Conservation (phyloP, 352 stramenopile genomes). For the Phytophthora brassicae region DNA sequence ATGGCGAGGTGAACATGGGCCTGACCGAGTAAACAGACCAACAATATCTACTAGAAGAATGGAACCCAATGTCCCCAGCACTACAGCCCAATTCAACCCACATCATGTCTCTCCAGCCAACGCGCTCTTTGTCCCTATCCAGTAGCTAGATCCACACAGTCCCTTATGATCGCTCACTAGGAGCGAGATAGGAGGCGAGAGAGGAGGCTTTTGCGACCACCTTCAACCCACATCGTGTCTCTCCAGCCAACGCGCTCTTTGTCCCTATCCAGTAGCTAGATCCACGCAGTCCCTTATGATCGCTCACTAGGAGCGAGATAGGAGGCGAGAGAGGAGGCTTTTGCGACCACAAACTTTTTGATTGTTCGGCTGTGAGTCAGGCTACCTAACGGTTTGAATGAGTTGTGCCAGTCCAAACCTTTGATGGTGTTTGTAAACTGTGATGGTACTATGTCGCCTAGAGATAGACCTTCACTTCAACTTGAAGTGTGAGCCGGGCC, state of each 20-base stretch:
- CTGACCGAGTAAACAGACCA: slow-evolving; percentile 59
- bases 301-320: slow-evolving; percentile 34
- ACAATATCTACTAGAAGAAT: slow-evolving; percentile 52
- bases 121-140: slow-evolving; percentile 22
- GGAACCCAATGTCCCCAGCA: slow-evolving; percentile 24
- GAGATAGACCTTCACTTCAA: slow-evolving; percentile 13
- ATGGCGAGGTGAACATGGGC: slow-evolving; percentile 90
- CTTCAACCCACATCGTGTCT: slow-evolving; percentile 24
- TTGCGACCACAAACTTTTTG: slow-evolving; percentile 33
- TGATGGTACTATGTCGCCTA: no score
- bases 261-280: slow-evolving; percentile 16
- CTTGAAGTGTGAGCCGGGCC: slow-evolving; percentile 4
- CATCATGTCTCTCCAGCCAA: slow-evolving; percentile 26
- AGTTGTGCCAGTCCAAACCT: slow-evolving; percentile 23
- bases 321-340: slow-evolving; percentile 31
- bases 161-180: slow-evolving; percentile 31
- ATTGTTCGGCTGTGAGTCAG: slow-evolving; percentile 31
- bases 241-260: slow-evolving; percentile 26
- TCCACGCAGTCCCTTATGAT: slow-evolving; percentile 20
- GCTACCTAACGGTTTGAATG: slow-evolving; percentile 33
- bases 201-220: no score
- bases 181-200: slow-evolving; percentile 29
- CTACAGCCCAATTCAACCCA: slow-evolving; percentile 20
- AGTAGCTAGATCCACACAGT: slow-evolving; percentile 7
- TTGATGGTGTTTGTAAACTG: no score